phyloP scores from a whole-genome alignment of 1,139 yeast species.

The Taiozyma sp. region DNA sequence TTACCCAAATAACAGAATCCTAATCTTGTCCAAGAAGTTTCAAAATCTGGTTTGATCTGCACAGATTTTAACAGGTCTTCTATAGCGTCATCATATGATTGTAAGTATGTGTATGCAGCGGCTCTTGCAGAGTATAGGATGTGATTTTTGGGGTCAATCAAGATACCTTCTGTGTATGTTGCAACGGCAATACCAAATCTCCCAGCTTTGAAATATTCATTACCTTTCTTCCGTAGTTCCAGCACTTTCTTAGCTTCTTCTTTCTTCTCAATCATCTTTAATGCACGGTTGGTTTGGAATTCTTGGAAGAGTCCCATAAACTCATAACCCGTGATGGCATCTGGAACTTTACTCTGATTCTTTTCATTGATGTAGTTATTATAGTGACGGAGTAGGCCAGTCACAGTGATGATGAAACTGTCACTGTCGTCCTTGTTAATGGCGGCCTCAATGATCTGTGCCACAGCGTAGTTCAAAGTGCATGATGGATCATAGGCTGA shows the following conservation, averaged over 20 bases:
- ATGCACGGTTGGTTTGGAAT: slow-evolving; percentile 8
- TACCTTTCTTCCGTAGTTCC: slow-evolving; percentile 27
- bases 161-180: slow-evolving; percentile 31
- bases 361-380: neutral
- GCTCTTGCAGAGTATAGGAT: slow-evolving; percentile 33
- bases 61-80: slow-evolving; percentile 28
- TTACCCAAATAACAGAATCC: slow-evolving; percentile 29
- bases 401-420: neutral
- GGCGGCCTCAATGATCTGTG: slow-evolving; percentile 4
- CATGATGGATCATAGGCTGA: slow-evolving; percentile 12
- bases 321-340: slow-evolving; percentile 11
- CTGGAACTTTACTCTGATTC: neutral
- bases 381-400: neutral
- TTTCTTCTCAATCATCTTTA: slow-evolving; percentile 3
- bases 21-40: slow-evolving; percentile 33
- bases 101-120: slow-evolving; percentile 31
- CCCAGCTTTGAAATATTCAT: slow-evolving; percentile 25
- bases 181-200: slow-evolving; percentile 30
- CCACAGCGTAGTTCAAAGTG: slow-evolving; percentile 12
- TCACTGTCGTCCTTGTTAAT: neutral
- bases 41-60: slow-evolving; percentile 27
- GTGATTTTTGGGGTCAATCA: slow-evolving; percentile 27
- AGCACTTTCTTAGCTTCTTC: slow-evolving; percentile 6
- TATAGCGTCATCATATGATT: slow-evolving; percentile 29
- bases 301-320: slow-evolving; percentile 7